Evolutionary conservation across 164 flowering plant species (phyloP).

Genomic region (Saururus chinensis): DNA sequence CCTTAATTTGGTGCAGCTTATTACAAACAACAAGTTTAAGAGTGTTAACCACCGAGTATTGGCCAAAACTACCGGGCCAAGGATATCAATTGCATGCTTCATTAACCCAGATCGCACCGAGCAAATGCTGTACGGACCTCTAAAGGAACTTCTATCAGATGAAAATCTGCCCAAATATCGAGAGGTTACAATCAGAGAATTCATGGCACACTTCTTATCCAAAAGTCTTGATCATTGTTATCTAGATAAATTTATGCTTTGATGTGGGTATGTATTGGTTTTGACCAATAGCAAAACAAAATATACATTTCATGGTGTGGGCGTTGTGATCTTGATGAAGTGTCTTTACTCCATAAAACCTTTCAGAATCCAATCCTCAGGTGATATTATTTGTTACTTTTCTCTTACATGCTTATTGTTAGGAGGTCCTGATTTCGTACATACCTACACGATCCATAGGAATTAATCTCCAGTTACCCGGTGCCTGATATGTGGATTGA

Average conservation of each 20-base stretch:
- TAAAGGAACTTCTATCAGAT: slow-evolving; percentile 30
- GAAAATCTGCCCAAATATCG: slow-evolving; percentile 24
- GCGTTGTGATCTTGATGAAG: too few relatives aligned
- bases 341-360: too few relatives aligned
- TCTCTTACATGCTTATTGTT: too few relatives aligned
- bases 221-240: slow-evolving; percentile 13
- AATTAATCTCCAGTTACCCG: too few relatives aligned
- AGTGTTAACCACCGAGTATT: slow-evolving; percentile 30
- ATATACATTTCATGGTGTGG: too few relatives aligned
- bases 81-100: slow-evolving; percentile 33
- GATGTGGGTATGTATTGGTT: not conserved
- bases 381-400: too few relatives aligned
- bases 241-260: not conserved
- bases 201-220: not conserved
- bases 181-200: slow-evolving; percentile 20
- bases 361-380: too few relatives aligned
- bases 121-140: slow-evolving; percentile 25
- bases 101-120: slow-evolving; percentile 4
- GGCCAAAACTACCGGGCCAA: slow-evolving; percentile 20
- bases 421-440: too few relatives aligned
- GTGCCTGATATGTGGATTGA: too few relatives aligned
- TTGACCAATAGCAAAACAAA: too few relatives aligned
- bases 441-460: too few relatives aligned
- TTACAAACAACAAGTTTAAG: slow-evolving; percentile 28
- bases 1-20: slow-evolving; percentile 25